Evolutionary conservation across 805 yeast genomes (phyloP).

Genomic region (Pichia nanzhaoensis): DNA sequence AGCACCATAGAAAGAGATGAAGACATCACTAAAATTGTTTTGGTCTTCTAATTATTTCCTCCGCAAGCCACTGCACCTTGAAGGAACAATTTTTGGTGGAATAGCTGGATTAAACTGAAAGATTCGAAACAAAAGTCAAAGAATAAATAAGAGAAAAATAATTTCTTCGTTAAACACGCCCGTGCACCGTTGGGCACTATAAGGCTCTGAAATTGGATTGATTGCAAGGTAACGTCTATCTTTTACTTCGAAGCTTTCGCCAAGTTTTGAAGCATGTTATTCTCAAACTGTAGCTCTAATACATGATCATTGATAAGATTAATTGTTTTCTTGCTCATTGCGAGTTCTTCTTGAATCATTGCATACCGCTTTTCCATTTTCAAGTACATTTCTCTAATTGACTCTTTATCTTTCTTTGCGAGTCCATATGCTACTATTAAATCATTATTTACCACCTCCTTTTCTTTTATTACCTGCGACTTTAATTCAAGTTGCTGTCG

Average conservation of each 20-base stretch:
- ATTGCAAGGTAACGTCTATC: no score
- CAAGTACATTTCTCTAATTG: slow-evolving; percentile 22
- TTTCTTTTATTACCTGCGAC: slow-evolving; percentile 10
- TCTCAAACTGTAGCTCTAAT: slow-evolving; percentile 43
- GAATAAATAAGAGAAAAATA: no score
- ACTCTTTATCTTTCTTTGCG: slow-evolving; percentile 16
- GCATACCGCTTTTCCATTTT: slow-evolving; percentile 17
- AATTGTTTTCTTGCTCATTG: slow-evolving; percentile 37
- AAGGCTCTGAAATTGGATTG: no score
- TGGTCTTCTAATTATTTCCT: no score
- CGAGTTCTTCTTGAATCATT: slow-evolving; percentile 27
- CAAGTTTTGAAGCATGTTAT: slow-evolving; percentile 32
- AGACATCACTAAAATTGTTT: background rate
- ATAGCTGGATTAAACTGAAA: no score
- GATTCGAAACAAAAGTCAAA: no score
- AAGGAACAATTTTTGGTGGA: no score
- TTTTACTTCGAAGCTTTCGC: background rate
- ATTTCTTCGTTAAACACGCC: no score
- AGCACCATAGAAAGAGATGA: slow-evolving; percentile 7
- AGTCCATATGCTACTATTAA: slow-evolving; percentile 10
- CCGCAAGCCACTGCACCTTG: no score
- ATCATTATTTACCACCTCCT: slow-evolving; percentile 8
- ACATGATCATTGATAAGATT: slow-evolving; percentile 46
- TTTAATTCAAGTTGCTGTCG: slow-evolving; percentile 8
- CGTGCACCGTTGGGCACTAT: no score